Percentiles rank a stretch among this genome's conserved stretches.
Evolutionary conservation across 805 yeast genomes (phyloP).

Genomic region (Candida insectorum): DNA sequence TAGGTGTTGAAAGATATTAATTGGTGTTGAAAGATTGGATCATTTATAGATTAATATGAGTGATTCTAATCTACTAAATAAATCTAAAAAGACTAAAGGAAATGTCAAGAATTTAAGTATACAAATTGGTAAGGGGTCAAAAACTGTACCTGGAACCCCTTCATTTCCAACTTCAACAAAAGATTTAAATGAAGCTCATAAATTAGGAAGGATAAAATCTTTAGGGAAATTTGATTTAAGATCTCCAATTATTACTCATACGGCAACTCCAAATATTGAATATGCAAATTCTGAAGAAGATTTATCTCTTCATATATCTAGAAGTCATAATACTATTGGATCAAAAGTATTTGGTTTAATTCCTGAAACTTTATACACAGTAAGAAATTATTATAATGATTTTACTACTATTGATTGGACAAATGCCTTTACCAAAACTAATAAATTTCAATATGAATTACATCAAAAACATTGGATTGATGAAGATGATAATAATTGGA

Average conservation of each 20-base stretch:
- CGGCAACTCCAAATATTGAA: constrained; percentile 5
- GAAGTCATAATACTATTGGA: constrained; percentile 12
- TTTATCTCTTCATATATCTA: constrained; percentile 11
- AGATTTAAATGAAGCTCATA: constrained; percentile 1
- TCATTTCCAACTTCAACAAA: constrained; percentile 1
- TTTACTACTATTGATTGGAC: constrained; percentile 64
- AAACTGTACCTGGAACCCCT: neutral
- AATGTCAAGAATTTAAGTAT: neutral
- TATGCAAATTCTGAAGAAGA: constrained; percentile 7
- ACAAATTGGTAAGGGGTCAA: neutral
- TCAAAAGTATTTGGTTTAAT: constrained; percentile 14
- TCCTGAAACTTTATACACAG: constrained; percentile 16
- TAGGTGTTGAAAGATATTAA: no score
- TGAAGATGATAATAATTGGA: neutral
- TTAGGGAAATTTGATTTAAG: constrained; percentile 16
- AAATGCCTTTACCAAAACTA: constrained; percentile 43
- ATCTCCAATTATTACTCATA: constrained; percentile 15
- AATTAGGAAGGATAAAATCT: constrained; percentile 14
- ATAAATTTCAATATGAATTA: constrained; percentile 37
- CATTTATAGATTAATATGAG: no score
- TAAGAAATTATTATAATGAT: constrained; percentile 49
- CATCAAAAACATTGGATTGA: constrained; percentile 26
- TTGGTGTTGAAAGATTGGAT: no score
- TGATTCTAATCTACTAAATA: neutral
- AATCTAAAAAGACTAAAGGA: neutral